Base-by-base conservation (phyloP, 208 protist species). In the Tetramitus jugosus region DNA sequence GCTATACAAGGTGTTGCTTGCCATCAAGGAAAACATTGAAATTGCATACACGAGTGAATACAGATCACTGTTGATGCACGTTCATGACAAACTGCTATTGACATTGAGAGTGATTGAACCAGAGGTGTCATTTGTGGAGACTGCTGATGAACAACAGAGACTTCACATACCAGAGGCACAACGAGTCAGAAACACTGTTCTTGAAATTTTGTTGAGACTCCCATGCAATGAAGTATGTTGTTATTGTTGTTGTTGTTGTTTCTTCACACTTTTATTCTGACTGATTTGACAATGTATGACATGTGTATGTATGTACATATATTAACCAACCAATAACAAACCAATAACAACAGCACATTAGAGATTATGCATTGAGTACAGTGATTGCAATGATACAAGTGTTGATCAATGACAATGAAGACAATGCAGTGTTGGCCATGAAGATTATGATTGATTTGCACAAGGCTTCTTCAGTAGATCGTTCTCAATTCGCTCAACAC, bases 371-470 rank as follows among this genome's bases (percentile, higher is more conserved):
- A n/a, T 60, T n/a, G n/a, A n/a, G n/a, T n/a, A n/a, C n/a, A n/a
- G n/a, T 78, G 49, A 68, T 64, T 23, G 20, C n/a, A 6, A 3
- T 60, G 8, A 8, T 78, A 14, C 17, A 39, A 17, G 46, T 78
- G 0, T 3, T 78, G 13, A 40, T 43, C 35, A 62, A 7, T 2
- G 76, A 78, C 8, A 78, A 78, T 45, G 76, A 78, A 64, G 1
- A 35, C 1, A 72, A 74, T 42, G 49, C 43, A 31, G 4, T 61
- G 7, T 2, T 78, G 8, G 45, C 52, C 17, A 43, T 78, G 8
- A 64, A 60, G 43, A 43, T 78, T 14, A 64, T 78, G 10, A 78
- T 65, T 2, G 76, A 78, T 1, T 29, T 78, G n/a, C 52, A 78
- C 13, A 78, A 65, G 29, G 29, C 3, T 31, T 78, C n/a, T 60